Percentiles rank a stretch among this genome's conserved stretches.
Conservation (phyloP, 257 asterid genomes). For the Lycium barbarum region DNA sequence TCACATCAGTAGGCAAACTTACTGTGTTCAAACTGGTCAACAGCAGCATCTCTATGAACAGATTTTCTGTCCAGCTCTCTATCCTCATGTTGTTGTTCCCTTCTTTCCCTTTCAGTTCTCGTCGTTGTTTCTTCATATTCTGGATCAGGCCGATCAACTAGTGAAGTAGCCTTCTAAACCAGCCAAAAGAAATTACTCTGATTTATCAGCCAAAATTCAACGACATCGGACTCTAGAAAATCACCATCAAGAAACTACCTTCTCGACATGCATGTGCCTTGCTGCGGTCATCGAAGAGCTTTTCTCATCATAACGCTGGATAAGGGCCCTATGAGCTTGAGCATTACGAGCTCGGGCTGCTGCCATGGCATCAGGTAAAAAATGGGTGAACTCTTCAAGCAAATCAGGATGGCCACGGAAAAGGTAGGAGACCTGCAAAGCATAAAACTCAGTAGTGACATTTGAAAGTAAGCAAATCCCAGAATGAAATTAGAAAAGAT, state of each 20-base stretch:
- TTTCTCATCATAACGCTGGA: slow-evolving; percentile 58
- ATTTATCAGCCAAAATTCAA: slow-evolving; percentile 33
- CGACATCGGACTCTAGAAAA: slow-evolving; percentile 24
- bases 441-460: slow-evolving; percentile 15
- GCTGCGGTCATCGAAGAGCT: slow-evolving; percentile 56
- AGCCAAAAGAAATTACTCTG: slow-evolving; percentile 32
- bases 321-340: slow-evolving; percentile 57
- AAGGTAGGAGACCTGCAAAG: slow-evolving; percentile 84
- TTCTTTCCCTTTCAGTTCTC: slow-evolving; percentile 48
- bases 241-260: slow-evolving; percentile 57
- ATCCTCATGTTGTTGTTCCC: slow-evolving; percentile 59
- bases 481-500: not conserved
- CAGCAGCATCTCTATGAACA: slow-evolving; percentile 49
- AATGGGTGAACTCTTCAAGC: slow-evolving; percentile 91
- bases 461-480: not conserved
- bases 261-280: slow-evolving; percentile 56
- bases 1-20: slow-evolving; percentile 34
- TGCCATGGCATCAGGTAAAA: slow-evolving; percentile 80
- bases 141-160: slow-evolving; percentile 50
- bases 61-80: slow-evolving; percentile 53
- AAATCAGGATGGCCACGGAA: slow-evolving; percentile 83
- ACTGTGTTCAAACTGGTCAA: slow-evolving; percentile 70
- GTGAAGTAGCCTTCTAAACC: slow-evolving; percentile 63
- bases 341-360: slow-evolving; percentile 52
- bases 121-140: slow-evolving; percentile 40